These are phyloP conservation scores for Dalbergia cochinchinensis DNA, from an alignment of 306 rosid genomes.

Conservation along the genomic window DNA sequence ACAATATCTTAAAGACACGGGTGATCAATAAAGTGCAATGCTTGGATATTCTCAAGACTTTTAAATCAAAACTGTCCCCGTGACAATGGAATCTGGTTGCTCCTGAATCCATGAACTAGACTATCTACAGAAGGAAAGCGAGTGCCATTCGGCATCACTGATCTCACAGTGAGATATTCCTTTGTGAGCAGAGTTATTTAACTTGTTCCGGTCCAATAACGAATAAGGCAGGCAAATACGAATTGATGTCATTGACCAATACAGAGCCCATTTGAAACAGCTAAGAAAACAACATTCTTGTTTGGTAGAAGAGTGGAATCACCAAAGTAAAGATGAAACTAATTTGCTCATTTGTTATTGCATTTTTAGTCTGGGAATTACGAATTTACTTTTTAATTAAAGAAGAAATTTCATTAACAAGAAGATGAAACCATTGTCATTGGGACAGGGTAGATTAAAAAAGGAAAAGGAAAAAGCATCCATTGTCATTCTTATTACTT, in stretches of 20 bases:
- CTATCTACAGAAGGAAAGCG: background rate
- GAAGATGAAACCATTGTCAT: background rate
- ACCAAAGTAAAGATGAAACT: background rate
- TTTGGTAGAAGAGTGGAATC: background rate
- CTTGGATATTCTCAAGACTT: background rate
- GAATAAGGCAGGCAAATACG: background rate
- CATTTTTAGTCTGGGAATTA: background rate
- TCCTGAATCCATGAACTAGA: background rate
- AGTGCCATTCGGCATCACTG: background rate
- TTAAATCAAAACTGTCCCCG: constrained; percentile 4
- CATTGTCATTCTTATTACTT: too few species aligned
- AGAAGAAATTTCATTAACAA: too few species aligned
- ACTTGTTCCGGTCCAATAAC: constrained; percentile 6
- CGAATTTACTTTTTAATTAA: background rate
- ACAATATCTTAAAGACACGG: constrained; percentile 21
- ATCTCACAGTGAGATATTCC: background rate
- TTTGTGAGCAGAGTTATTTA: background rate
- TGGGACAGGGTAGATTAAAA: background rate
- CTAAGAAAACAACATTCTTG: background rate
- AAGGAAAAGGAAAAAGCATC: background rate
- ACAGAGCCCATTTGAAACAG: background rate
- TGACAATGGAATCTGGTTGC: background rate
- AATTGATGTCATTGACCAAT: constrained; percentile 22
- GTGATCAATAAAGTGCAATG: constrained; percentile 5
- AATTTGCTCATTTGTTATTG: background rate